These are phyloP conservation scores for Brasenia schreberi DNA, from an alignment of 164 flowering plant genomes.

Conservation along the genomic window DNA sequence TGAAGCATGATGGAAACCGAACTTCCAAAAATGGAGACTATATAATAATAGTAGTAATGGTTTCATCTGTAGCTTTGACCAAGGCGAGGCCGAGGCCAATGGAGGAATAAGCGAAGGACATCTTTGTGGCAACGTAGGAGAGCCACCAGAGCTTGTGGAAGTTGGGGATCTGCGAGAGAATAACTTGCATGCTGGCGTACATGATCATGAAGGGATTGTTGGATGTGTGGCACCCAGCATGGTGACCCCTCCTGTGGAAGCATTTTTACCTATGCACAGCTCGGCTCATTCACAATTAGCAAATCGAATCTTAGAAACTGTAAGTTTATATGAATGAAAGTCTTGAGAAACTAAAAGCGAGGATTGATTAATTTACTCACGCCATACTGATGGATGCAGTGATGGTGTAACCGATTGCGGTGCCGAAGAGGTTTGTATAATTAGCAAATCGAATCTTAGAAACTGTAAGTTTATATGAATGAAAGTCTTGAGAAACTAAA, in stretches of 20 bases:
- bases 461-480: background rate
- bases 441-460: background rate
- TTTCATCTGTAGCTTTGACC: constrained; percentile 30
- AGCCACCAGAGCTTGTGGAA: constrained; percentile 50
- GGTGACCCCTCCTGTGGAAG: constrained; percentile 33
- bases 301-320: background rate
- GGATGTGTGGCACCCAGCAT: constrained; percentile 20
- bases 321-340: background rate
- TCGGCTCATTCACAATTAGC: constrained; percentile 17
- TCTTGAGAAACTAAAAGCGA: background rate
- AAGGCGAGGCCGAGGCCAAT: constrained; percentile 54
- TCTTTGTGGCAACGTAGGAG: constrained; percentile 50
- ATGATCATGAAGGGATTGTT: constrained; percentile 29
- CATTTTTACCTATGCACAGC: constrained; percentile 41
- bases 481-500: background rate
- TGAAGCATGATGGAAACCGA: too few relatives aligned
- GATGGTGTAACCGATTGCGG: constrained; percentile 87
- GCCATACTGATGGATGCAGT: constrained; percentile 96
- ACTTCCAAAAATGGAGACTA: too few relatives aligned
- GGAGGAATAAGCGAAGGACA: constrained; percentile 54
- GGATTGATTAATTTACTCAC: too few relatives aligned
- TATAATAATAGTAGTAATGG: background rate
- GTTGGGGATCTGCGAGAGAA: constrained; percentile 52
- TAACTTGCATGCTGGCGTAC: constrained; percentile 24
- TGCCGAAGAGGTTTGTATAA: constrained; percentile 52